These are phyloP conservation scores for Sporothrix inflata DNA, from an alignment of 2,329 filamentous ascomycete genomes.

Conservation along the genomic window DNA sequence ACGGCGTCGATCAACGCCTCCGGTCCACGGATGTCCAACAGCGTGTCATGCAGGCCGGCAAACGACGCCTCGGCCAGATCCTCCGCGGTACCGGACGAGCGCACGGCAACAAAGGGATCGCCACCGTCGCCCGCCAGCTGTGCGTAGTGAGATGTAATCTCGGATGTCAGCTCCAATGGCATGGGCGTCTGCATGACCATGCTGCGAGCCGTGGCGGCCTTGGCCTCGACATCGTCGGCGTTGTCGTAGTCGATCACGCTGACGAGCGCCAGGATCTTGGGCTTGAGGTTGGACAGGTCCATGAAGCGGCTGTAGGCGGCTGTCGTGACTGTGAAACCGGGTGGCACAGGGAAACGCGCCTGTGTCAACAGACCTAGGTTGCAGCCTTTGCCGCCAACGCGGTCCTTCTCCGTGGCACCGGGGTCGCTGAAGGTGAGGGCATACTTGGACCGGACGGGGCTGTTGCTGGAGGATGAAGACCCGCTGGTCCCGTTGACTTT, in stretches of 20 bases:
- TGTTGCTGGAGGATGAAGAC: not conserved
- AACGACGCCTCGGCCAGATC: not conserved
- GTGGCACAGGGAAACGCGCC: not conserved
- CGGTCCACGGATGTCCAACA: not conserved
- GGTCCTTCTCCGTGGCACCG: not conserved
- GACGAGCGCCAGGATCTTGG: not conserved
- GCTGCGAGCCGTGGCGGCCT: not conserved
- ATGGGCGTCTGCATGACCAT: slow-evolving; percentile 3
- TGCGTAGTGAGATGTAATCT: not conserved
- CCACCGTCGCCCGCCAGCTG: not conserved
- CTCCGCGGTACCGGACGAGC: not conserved
- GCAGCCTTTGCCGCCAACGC: slow-evolving; percentile 1
- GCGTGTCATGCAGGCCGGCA: not conserved
- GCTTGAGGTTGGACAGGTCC: not conserved
- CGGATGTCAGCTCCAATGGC: not conserved
- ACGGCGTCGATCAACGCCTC: not conserved
- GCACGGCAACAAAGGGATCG: not conserved
- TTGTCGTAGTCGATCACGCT: not conserved
- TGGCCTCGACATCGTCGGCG: slow-evolving; percentile 4
- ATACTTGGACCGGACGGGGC: not conserved
- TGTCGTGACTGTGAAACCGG: not conserved
- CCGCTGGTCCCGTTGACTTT: not conserved
- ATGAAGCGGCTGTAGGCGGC: slow-evolving; percentile 6
- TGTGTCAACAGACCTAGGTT: not conserved
- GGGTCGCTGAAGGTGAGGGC: not conserved